Conservation (phyloP, 768 basidiomycete species). For the Mycena polygramma region DNA sequence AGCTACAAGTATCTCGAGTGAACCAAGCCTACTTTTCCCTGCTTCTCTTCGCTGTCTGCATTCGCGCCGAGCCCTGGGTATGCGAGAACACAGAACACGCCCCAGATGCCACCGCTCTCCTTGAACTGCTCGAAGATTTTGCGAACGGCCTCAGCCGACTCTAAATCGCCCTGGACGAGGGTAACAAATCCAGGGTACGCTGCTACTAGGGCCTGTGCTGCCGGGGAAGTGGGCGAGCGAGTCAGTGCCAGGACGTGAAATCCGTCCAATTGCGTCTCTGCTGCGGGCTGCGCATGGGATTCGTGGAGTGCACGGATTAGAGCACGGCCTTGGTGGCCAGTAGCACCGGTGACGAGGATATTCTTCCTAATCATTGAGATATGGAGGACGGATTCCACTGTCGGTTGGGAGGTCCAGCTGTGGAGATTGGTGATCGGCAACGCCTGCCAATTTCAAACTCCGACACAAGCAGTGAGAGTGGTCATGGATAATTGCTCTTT, state of each 20-base stretch:
- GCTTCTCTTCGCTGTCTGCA: constrained; percentile 40
- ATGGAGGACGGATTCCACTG: neutral
- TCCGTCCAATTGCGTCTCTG: neutral
- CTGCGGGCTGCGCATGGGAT: neutral
- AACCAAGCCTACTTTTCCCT: neutral
- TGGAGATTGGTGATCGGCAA: too few relatives aligned
- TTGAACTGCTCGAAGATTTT: constrained; percentile 51
- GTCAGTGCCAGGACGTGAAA: constrained; percentile 55
- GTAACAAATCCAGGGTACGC: constrained; percentile 39
- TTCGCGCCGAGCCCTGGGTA: constrained; percentile 57
- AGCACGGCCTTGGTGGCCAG: constrained; percentile 55
- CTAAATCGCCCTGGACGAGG: constrained; percentile 52
- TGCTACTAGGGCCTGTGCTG: constrained; percentile 42
- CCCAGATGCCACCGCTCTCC: constrained; percentile 48
- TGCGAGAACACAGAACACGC: constrained; percentile 54
- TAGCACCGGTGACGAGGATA: constrained; percentile 52
- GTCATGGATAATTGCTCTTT: too few relatives aligned
- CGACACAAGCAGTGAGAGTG: too few relatives aligned
- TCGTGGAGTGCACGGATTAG: constrained; percentile 47
- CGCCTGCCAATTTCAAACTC: too few relatives aligned
- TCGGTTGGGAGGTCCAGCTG: too few relatives aligned
- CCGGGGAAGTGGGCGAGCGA: constrained; percentile 45
- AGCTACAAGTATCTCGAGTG: neutral
- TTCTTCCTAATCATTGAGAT: neutral
- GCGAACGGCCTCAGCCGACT: constrained; percentile 43